phyloP scores from a whole-genome alignment of 768 basidiomycete species.

The Kwoniella pini region DNA sequence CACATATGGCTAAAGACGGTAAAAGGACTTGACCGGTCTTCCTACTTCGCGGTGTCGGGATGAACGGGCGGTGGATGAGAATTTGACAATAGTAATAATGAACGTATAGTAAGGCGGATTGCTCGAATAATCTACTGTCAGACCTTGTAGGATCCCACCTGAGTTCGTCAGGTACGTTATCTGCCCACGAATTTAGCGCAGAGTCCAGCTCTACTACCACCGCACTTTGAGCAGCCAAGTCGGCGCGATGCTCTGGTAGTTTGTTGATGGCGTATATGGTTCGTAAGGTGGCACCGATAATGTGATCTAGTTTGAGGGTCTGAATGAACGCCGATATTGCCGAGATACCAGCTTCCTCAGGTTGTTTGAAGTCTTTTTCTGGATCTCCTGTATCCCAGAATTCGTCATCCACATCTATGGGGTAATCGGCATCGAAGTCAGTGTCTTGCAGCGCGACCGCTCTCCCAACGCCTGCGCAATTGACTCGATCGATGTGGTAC shows the following conservation, averaged over 20 bases:
- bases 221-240: conserved; percentile 45
- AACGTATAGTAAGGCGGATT: conserved; percentile 64
- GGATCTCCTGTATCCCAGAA: conserved; percentile 69
- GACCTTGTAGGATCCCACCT: conserved; percentile 62
- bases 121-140: conserved; percentile 61
- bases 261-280: conserved; percentile 73
- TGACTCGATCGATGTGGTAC: conserved; percentile 53
- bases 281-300: conserved; percentile 64
- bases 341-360: conserved; percentile 55
- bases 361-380: conserved; percentile 66
- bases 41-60: conserved; percentile 61
- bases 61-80: conserved; percentile 74
- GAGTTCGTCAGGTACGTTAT: conserved; percentile 65
- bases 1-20: conserved; percentile 73
- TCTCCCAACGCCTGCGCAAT: conserved; percentile 62
- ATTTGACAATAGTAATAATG: conserved; percentile 66
- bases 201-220: conserved; percentile 70
- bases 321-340: conserved; percentile 63
- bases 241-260: conserved; percentile 49
- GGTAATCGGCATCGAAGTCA: conserved; percentile 72
- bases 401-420: conserved; percentile 76
- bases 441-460: conserved; percentile 68
- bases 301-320: conserved; percentile 63
- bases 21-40: conserved; percentile 50
- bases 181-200: conserved; percentile 71